Percentiles rank a stretch among this genome's conserved stretches.
These are phyloP conservation scores for Zhuliangozyma blackwelliae DNA, from an alignment of 1,139 yeast species.

Conservation along the genomic window DNA sequence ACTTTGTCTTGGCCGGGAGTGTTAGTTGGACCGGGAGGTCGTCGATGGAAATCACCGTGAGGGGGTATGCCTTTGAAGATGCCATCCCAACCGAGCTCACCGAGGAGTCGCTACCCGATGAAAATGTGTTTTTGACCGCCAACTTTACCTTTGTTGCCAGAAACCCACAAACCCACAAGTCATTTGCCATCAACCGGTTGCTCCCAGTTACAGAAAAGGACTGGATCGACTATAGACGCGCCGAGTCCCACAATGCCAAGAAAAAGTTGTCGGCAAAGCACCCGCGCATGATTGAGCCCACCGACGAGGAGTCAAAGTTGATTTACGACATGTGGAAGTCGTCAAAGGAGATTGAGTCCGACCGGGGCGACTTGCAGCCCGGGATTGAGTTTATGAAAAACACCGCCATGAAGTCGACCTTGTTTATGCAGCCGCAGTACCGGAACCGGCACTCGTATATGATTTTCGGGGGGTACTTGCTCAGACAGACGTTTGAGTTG, in stretches of 20 bases:
- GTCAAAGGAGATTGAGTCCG: slow-evolving; percentile 38
- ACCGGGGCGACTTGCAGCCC: slow-evolving; percentile 30
- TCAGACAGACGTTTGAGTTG: slow-evolving; percentile 87
- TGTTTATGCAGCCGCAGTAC: slow-evolving; percentile 94
- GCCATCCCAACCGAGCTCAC: slow-evolving; percentile 30
- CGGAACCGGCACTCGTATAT: slow-evolving; percentile 90
- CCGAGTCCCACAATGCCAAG: slow-evolving; percentile 83
- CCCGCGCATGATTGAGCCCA: slow-evolving; percentile 63
- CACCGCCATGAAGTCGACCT: slow-evolving; percentile 66
- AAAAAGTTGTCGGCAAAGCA: slow-evolving; percentile 74
- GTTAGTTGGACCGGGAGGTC: slow-evolving; percentile 94
- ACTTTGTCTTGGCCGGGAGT: slow-evolving; percentile 78
- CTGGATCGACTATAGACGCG: slow-evolving; percentile 80
- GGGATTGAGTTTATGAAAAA: slow-evolving; percentile 65
- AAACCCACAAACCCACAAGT: slow-evolving; percentile 82
- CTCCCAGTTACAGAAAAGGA: slow-evolving; percentile 71
- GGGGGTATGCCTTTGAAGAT: slow-evolving; percentile 72
- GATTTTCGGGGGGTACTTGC: slow-evolving; percentile 90
- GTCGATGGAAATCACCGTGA: slow-evolving; percentile 91
- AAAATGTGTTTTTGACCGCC: slow-evolving; percentile 68
- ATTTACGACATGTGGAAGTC: slow-evolving; percentile 77
- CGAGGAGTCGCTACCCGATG: slow-evolving; percentile 33
- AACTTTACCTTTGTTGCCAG: slow-evolving; percentile 94
- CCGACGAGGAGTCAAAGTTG: slow-evolving; percentile 62
- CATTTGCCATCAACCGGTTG: slow-evolving; percentile 78